Conservation (phyloP, 148 eudicot genomes). For the Bassia scoparia region DNA sequence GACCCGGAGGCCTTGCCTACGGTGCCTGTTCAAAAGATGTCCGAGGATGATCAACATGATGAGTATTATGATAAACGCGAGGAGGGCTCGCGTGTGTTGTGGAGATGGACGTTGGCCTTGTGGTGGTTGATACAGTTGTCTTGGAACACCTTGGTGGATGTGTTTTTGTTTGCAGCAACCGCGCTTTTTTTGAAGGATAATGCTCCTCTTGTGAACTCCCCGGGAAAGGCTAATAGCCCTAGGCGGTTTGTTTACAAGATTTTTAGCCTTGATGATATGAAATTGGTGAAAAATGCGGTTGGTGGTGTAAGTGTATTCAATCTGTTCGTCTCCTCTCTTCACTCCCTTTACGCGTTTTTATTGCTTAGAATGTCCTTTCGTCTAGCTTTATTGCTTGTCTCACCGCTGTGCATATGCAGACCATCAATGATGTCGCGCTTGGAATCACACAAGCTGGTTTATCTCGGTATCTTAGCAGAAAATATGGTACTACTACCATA, state of each 20-base stretch:
- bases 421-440: conserved; percentile 61
- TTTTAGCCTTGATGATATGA: conserved; percentile 55
- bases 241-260: conserved; percentile 42
- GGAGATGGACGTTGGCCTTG: conserved; percentile 24
- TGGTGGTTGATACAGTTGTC: conserved; percentile 30
- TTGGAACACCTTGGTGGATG: conserved; percentile 40
- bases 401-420: conserved; percentile 32
- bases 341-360: not conserved
- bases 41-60: not conserved
- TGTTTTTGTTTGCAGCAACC: conserved; percentile 36
- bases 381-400: not conserved
- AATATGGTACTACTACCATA: conserved; percentile 51
- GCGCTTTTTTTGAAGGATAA: conserved; percentile 44
- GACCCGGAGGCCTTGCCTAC: conserved; percentile 49
- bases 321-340: not conserved
- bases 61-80: not conserved
- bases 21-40: conserved; percentile 25
- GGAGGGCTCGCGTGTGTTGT: not conserved
- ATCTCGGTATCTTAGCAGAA: conserved; percentile 49
- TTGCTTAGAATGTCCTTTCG: not conserved
- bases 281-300: conserved; percentile 60
- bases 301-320: conserved; percentile 36
- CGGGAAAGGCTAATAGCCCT: conserved; percentile 2
- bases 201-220: conserved; percentile 34
- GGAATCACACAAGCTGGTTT: conserved; percentile 75